phyloP scores from a whole-genome alignment of 352 stramenopile species.

The Nothophytophthora sp. region DNA sequence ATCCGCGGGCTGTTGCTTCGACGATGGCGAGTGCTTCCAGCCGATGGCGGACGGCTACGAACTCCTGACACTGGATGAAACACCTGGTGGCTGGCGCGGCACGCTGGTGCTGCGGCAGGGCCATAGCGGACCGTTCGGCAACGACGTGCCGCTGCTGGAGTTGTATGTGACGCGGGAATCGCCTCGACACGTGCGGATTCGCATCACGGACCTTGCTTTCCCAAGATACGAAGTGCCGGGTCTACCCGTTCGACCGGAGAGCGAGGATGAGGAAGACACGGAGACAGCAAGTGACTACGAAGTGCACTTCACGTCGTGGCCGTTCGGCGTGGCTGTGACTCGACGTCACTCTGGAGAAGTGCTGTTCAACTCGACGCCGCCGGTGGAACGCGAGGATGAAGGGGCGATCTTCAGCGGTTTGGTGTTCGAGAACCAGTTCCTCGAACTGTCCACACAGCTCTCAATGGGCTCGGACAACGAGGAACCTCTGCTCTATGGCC shows the following conservation, averaged over 20 bases:
- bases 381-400: conserved; percentile 21
- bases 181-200: conserved; percentile 54
- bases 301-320: conserved; percentile 62
- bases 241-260: conserved; percentile 17
- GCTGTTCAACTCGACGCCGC: conserved; percentile 86
- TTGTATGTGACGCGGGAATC: conserved; percentile 69
- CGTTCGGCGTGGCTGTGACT: conserved; percentile 76
- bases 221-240: conserved; percentile 67
- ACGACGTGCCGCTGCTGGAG: conserved; percentile 63
- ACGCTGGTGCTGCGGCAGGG: conserved; percentile 50
- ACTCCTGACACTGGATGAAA: conserved; percentile 62
- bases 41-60: conserved; percentile 69
- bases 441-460: conserved; percentile 83
- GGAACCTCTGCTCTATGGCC: conserved; percentile 60
- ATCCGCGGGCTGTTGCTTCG: conserved; percentile 75
- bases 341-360: conserved; percentile 55
- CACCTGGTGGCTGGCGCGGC: conserved; percentile 47
- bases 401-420: conserved; percentile 54
- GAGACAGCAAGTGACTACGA: conserved; percentile 27
- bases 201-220: conserved; percentile 80
- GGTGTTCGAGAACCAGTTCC: conserved; percentile 87
- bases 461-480: conserved; percentile 15
- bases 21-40: conserved; percentile 67
- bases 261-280: not conserved
- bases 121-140: conserved; percentile 67